Evolutionary conservation across 1,284 basidiomycete genomes (phyloP), one percentile per base, ranked within the genome.

Genomic region (Salmacisia buchloeana): DNA sequence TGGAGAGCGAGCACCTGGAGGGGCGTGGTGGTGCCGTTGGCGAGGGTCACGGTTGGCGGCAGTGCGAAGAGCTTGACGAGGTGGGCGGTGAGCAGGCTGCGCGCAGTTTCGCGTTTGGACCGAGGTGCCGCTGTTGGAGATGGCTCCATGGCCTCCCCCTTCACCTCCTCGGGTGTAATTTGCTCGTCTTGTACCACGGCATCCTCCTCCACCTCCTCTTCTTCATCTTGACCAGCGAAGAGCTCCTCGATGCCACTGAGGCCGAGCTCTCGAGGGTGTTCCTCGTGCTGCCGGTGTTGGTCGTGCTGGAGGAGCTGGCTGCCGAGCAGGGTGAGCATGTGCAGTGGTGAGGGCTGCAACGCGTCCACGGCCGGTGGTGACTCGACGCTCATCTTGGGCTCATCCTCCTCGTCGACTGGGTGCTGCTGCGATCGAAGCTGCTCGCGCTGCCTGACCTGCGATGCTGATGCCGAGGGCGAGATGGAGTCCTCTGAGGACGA

Each of bases 1-100:
- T 72, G 70, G 2, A 66, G 62, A 4, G 71, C 59, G 5, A 67
- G 46, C 25, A 75, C 46, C n/a, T 27, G 46, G 18, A 52, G 18
- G 46, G 46, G 21, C 1, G 18, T 15, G 1, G 7, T 25, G 23
- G 46, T 5, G 1, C 29, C 46, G 7, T 25, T 13, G 2, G 46
- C 46, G 7, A 27, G 7, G 4, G 46, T 27, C 12, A 52, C 15
- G 29, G 46, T 27, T 15, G 41, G 41, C 1, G 41, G 41, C 41
- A 43, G 23, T 7, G 18, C 41, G 7, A 52, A 52, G 10, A 52
- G 46, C 46, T 52, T 52, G 15, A 31, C 29, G 7, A 52, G 46
- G 29, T 52, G 46, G 9, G 21, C 4, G 18, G 23, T 27, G 13
- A 52, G 25, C 6, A 52, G 21, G n/a, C n/a, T n/a, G n/a, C n/a